Conservation (phyloP, 345 rosid species). For the Citrus maxima region DNA sequence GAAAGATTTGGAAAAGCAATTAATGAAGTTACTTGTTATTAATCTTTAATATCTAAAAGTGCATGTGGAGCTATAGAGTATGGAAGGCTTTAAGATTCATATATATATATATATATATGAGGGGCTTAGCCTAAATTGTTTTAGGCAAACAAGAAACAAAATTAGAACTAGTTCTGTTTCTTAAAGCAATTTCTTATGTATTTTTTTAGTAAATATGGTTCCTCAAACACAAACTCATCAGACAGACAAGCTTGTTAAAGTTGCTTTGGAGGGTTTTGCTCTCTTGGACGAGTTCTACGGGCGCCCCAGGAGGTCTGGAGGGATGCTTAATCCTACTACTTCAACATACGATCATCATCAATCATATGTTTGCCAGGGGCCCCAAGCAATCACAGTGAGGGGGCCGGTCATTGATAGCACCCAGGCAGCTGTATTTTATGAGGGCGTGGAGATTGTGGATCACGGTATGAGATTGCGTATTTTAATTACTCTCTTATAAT, state of each 20-base stretch:
- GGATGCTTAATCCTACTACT: not conserved
- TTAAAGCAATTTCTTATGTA: not conserved
- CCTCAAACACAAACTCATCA: not conserved
- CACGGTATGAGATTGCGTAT: not conserved
- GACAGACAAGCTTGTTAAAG: constrained; percentile 8
- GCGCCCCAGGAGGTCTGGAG: not conserved
- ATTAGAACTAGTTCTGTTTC: not conserved
- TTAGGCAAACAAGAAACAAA: not conserved
- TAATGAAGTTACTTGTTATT: not conserved
- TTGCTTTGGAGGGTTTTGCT: constrained; percentile 18
- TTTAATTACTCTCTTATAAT: not conserved
- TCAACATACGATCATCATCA: not conserved
- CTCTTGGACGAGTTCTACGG: constrained; percentile 7
- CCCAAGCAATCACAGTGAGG: not conserved
- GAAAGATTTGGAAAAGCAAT: not conserved
- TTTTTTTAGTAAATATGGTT: not conserved
- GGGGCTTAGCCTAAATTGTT: not conserved
- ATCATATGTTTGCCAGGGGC: not conserved
- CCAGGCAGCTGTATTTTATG: not conserved
- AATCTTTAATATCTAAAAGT: not conserved
- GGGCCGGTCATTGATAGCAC: not conserved
- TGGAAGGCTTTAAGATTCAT: too few relatives aligned
- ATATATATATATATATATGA: too few relatives aligned
- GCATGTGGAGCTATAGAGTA: not conserved
- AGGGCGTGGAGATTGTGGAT: not conserved